phyloP scores from a whole-genome alignment of 805 yeast species.

The Nakazawaea siamensis region DNA sequence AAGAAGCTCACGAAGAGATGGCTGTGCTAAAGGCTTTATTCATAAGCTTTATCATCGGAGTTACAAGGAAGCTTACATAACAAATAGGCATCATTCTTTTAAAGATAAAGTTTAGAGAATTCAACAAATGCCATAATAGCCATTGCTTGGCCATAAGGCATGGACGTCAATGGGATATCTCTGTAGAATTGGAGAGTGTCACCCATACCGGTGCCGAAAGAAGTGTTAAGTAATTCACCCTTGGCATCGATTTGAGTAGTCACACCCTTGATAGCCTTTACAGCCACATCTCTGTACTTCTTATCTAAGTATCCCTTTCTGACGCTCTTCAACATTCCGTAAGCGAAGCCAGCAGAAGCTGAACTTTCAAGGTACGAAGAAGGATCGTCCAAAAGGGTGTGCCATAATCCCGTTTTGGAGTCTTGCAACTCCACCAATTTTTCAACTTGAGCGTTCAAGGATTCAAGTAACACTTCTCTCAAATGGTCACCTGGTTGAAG shows the following conservation, averaged over 20 bases:
- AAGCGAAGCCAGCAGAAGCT: constrained; percentile 29
- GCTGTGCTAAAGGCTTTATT: too few species aligned
- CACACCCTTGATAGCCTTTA: constrained; percentile 25
- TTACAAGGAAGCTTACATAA: too few species aligned
- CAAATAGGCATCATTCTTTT: too few species aligned
- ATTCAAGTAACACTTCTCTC: constrained; percentile 20
- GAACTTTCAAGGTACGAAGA: constrained; percentile 23
- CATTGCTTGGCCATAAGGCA: constrained; percentile 31
- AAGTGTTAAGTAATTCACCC: constrained; percentile 26
- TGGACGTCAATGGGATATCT: constrained; percentile 25
- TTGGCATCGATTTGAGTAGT: constrained; percentile 18
- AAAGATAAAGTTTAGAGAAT: constrained; percentile 16
- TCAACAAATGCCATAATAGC: constrained; percentile 29
- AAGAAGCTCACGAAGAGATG: too few species aligned
- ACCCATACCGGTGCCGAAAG: constrained; percentile 30
- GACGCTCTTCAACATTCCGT: constrained; percentile 25
- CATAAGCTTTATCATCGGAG: too few species aligned
- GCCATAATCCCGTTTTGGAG: constrained; percentile 23
- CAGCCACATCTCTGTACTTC: constrained; percentile 19
- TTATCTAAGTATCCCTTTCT: constrained; percentile 19
- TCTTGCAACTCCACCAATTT: constrained; percentile 22
- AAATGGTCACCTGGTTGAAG: constrained; percentile 21
- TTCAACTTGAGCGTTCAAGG: constrained; percentile 23
- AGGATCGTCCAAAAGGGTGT: constrained; percentile 24
- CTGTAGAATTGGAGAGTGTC: constrained; percentile 23